A percentile compares a stretch with the other conserved stretches of the same genome.
Evolutionary conservation across 2,329 filamentous ascomycete species (phyloP).

Genomic region (Seiridium cupressi): DNA sequence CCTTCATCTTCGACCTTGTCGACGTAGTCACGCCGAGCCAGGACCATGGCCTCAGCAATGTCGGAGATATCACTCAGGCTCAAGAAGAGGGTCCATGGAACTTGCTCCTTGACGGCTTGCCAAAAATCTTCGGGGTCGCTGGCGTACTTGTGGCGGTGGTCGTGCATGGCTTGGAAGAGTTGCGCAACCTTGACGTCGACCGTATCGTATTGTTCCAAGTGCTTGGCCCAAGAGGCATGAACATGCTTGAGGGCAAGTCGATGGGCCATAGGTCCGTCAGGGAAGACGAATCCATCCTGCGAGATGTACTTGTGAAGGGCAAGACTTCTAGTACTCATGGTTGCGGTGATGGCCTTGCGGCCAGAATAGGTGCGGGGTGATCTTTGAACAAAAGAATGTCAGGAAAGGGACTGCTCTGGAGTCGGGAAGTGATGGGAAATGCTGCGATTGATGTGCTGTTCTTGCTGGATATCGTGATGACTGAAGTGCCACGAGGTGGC

Average conservation of each 20-base stretch:
- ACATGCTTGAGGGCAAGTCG: background rate
- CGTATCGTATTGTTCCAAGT: background rate
- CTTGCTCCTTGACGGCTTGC: background rate
- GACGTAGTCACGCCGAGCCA: background rate
- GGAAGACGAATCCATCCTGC: conserved; percentile 1
- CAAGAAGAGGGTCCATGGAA: background rate
- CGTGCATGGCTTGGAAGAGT: background rate
- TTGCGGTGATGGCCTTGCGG: background rate
- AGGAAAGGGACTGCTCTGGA: background rate
- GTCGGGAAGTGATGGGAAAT: background rate
- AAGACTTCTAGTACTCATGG: background rate
- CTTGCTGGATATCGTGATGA: too few species aligned
- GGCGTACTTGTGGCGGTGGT: background rate
- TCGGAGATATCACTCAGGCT: background rate
- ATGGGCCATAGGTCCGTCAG: background rate
- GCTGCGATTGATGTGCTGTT: background rate
- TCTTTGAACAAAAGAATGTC: background rate
- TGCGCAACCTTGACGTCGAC: background rate
- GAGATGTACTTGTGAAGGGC: conserved; percentile 1
- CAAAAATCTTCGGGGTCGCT: background rate
- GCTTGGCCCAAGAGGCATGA: background rate
- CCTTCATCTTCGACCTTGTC: background rate
- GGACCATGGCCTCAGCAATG: background rate
- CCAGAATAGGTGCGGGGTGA: background rate
- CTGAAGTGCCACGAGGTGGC: too few species aligned